A percentile compares a stretch with the other conserved stretches of the same genome.
Evolutionary conservation across 1,284 basidiomycete genomes (phyloP).

Genomic region (Apiotrichum gracile): DNA sequence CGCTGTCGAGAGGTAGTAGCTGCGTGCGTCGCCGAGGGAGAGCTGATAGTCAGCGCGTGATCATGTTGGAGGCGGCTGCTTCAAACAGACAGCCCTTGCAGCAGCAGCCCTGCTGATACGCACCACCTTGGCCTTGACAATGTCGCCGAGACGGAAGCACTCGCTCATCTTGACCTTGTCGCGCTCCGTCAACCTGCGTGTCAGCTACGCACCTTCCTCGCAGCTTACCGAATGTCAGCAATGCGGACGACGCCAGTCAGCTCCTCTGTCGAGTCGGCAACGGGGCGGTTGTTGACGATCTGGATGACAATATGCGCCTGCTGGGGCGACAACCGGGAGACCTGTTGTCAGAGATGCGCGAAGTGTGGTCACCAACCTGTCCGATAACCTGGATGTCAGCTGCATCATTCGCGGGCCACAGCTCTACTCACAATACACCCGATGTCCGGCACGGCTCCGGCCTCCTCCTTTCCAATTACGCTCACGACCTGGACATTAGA

Average conservation of each 20-base stretch:
- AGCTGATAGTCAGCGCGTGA: constrained; percentile 53
- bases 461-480: constrained; percentile 43
- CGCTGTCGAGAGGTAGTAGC: constrained; percentile 91
- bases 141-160: constrained; percentile 93
- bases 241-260: constrained; percentile 86
- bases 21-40: constrained; percentile 84
- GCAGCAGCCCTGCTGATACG: constrained; percentile 41
- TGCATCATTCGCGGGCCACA: not conserved
- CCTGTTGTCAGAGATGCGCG: constrained; percentile 45
- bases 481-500: constrained; percentile 24
- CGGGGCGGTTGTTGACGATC: constrained; percentile 82
- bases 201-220: not conserved
- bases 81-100: not conserved
- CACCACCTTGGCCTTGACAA: constrained; percentile 87
- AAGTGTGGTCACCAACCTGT: constrained; percentile 22
- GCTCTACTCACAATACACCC: constrained; percentile 36
- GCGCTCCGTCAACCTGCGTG: constrained; percentile 65
- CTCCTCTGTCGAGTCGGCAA: constrained; percentile 75
- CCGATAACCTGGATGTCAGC: constrained; percentile 31
- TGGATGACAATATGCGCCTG: constrained; percentile 84
- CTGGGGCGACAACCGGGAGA: constrained; percentile 78
- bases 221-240: constrained; percentile 69
- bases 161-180: constrained; percentile 89
- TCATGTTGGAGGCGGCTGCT: not conserved
- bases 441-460: constrained; percentile 45